Evolutionary conservation across 768 basidiomycete genomes (phyloP).

Genomic region (Russula emetica): DNA sequence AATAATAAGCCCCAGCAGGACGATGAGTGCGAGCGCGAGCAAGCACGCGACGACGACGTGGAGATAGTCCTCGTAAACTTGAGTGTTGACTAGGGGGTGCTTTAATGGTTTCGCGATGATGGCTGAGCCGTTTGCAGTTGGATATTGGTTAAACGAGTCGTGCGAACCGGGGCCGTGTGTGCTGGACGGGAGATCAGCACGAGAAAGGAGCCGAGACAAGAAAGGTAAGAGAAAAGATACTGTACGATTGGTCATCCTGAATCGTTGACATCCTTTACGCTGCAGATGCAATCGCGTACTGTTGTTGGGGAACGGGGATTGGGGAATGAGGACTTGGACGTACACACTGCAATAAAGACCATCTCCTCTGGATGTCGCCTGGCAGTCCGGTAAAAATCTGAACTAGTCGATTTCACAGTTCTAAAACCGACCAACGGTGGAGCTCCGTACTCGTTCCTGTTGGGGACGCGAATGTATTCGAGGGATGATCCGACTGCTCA

Average conservation of each 20-base stretch:
- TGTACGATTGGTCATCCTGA: not conserved
- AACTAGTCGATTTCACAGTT: not conserved
- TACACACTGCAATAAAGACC: not conserved
- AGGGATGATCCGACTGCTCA: not conserved
- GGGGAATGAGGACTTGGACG: not conserved
- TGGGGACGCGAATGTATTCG: not conserved
- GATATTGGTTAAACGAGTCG: conserved; percentile 2
- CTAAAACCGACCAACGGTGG: not conserved
- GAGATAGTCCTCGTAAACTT: conserved; percentile 12
- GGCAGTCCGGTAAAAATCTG: conserved; percentile 5
- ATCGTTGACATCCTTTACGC: not conserved
- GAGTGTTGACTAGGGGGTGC: not conserved
- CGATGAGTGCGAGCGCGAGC: conserved; percentile 16
- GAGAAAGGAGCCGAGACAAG: not conserved
- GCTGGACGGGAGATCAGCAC: not conserved
- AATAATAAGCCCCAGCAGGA: conserved; percentile 17
- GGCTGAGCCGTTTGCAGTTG: not conserved
- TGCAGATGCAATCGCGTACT: not conserved
- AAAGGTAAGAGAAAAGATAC: conserved; percentile 2
- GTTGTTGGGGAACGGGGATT: not conserved
- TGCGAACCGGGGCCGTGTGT: not conserved
- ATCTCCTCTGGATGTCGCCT: conserved; percentile 4
- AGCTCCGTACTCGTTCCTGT: no score
- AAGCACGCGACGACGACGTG: conserved; percentile 23
- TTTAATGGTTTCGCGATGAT: conserved; percentile 16